These are phyloP conservation scores for Fusarium gaditjirri DNA, from an alignment of 2,329 filamentous ascomycete genomes.

Conservation along the genomic window DNA sequence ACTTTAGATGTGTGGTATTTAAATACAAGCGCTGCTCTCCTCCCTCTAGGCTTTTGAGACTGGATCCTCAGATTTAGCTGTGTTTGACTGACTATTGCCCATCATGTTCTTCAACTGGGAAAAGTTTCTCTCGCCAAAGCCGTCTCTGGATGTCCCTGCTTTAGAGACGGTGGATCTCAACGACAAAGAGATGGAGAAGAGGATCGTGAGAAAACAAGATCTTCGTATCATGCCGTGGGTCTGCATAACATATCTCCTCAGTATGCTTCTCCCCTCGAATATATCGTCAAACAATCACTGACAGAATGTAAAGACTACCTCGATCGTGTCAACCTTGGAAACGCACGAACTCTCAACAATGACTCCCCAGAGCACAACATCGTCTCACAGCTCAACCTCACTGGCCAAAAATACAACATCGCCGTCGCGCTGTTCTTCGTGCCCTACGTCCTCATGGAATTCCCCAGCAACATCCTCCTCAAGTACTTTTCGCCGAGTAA, in stretches of 20 bases:
- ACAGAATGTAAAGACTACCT: conserved; percentile 33
- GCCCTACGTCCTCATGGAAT: conserved; percentile 47
- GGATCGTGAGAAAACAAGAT: conserved; percentile 49
- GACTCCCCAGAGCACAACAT: conserved; percentile 49
- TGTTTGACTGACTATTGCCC: background rate
- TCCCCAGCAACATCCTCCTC: conserved; percentile 49
- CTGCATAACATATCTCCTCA: conserved; percentile 48
- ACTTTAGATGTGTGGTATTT: background rate
- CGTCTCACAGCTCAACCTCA: conserved; percentile 45
- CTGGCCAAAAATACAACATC: conserved; percentile 47
- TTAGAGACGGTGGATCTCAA: conserved; percentile 49
- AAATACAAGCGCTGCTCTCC: background rate
- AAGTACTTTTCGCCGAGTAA: conserved; percentile 50
- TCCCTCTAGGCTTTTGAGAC: background rate
- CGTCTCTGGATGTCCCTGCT: conserved; percentile 48
- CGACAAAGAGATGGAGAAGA: conserved; percentile 49
- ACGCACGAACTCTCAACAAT: conserved; percentile 49
- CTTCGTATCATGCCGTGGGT: conserved; percentile 49
- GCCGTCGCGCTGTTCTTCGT: conserved; percentile 48
- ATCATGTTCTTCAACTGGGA: conserved; percentile 38
- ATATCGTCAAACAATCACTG: background rate
- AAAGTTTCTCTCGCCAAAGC: conserved; percentile 36
- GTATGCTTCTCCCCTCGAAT: conserved; percentile 14
- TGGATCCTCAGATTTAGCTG: background rate
- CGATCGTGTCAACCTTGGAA: conserved; percentile 50